A percentile compares a stretch with the other conserved stretches of the same genome.
phyloP scores from a whole-genome alignment of 2,329 filamentous ascomycete genomes.

The Mycosphaerella sp. region DNA sequence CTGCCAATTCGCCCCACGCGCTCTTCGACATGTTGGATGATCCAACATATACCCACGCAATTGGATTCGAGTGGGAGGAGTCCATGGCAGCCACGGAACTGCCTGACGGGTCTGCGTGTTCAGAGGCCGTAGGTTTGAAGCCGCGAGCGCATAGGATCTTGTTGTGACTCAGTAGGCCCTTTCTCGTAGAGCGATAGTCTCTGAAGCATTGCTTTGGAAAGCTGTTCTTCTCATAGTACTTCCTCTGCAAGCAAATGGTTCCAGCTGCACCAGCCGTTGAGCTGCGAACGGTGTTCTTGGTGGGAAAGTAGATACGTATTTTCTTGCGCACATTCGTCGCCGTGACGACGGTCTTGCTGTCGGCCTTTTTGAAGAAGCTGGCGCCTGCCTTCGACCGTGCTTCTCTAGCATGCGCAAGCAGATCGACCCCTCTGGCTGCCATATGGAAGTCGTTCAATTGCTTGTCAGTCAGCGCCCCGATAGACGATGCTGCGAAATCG shows the following conservation, averaged over 20 bases:
- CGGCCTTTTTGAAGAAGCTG: constrained; percentile 24
- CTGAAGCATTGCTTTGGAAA: constrained; percentile 70
- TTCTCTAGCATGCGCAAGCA: constrained; percentile 21
- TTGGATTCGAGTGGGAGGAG: constrained; percentile 24
- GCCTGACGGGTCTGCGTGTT: neutral
- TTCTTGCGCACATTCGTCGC: constrained; percentile 41
- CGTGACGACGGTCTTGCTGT: neutral
- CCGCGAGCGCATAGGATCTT: constrained; percentile 51
- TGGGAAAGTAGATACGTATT: constrained; percentile 77
- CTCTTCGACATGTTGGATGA: constrained; percentile 90
- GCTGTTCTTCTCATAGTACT: constrained; percentile 60
- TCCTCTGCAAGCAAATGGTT: constrained; percentile 71
- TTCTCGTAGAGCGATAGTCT: constrained; percentile 66
- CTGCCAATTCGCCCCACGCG: constrained; percentile 79
- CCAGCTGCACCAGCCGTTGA: constrained; percentile 53
- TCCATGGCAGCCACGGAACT: neutral
- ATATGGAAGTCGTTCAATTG: constrained; percentile 58
- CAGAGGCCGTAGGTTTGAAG: constrained; percentile 15
- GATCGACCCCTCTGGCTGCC: constrained; percentile 48
- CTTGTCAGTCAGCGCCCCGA: constrained; percentile 66
- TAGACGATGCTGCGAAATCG: constrained; percentile 73
- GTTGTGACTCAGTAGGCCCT: constrained; percentile 77
- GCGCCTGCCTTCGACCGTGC: constrained; percentile 20
- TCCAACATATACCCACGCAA: constrained; percentile 77
- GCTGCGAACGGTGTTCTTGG: constrained; percentile 51